Evolutionary conservation across 441 rosid genomes (phyloP).

Genomic region (Euphorbia schlechtendalii): DNA sequence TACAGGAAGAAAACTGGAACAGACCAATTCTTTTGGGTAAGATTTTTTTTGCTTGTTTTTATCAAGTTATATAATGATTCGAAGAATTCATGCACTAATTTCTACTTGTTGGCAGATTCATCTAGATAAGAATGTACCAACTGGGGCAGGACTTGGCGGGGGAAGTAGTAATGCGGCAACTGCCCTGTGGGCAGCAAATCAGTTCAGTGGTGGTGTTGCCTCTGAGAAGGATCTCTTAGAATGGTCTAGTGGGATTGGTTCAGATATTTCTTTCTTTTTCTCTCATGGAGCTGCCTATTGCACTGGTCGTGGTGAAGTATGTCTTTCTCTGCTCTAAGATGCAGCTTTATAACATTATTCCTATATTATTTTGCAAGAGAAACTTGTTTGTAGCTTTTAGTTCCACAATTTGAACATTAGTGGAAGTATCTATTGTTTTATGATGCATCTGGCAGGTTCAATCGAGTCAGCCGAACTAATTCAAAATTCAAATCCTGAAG

Average conservation of each 20-base stretch:
- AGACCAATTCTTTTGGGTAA: conserved; percentile 74
- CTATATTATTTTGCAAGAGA: not conserved
- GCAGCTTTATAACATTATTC: conserved; percentile 7
- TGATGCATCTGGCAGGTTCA: not conserved
- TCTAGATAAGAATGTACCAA: conserved; percentile 82
- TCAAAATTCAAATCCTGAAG: not conserved
- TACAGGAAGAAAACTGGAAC: conserved; percentile 84
- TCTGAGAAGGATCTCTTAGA: conserved; percentile 87
- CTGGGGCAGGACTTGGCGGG: conserved; percentile 97
- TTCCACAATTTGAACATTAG: not conserved
- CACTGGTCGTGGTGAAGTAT: conserved; percentile 97
- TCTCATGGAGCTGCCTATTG: conserved; percentile 95
- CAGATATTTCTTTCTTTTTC: conserved; percentile 93
- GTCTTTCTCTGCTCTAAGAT: conserved; percentile 19
- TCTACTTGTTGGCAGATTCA: conserved; percentile 51
- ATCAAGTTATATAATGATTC: not conserved
- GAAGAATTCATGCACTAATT: not conserved
- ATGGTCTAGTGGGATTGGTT: conserved; percentile 95
- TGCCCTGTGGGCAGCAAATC: conserved; percentile 98
- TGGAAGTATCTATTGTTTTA: not conserved
- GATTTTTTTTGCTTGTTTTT: not conserved
- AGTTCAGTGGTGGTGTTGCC: conserved; percentile 63
- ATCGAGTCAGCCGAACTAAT: not conserved
- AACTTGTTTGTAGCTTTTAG: not conserved
- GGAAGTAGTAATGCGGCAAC: conserved; percentile 99